Conservation (phyloP, 2,329 filamentous ascomycete genomes). For the Thermoascus crustaceus region DNA sequence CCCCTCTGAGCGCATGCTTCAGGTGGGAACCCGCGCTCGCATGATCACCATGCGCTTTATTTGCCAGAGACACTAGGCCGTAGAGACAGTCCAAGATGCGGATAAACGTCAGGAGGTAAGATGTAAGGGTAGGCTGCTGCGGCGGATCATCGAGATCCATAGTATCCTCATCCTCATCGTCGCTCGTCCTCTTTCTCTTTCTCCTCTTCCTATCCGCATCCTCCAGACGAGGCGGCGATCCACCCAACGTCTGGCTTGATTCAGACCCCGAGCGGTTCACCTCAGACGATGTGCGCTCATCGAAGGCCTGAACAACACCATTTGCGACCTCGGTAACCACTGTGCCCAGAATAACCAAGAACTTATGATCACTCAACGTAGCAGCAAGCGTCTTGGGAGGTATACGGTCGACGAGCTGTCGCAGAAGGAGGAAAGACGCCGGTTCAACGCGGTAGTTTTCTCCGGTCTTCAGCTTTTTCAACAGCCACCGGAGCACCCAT, state of each 20-base stretch:
- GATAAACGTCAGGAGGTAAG: conserved; percentile 27
- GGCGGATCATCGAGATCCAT: conserved; percentile 25
- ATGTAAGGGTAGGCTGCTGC: conserved; percentile 21
- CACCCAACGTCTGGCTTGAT: conserved; percentile 26
- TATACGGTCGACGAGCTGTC: conserved; percentile 60
- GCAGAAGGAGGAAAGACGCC: conserved; percentile 47
- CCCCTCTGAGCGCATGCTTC: conserved; percentile 30
- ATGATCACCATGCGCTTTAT: conserved; percentile 18
- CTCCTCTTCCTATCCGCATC: conserved; percentile 20
- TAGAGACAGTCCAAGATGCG: conserved; percentile 28
- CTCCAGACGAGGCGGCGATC: conserved; percentile 16
- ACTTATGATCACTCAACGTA: conserved; percentile 61
- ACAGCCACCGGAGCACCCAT: conserved; percentile 59
- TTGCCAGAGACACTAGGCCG: conserved; percentile 21
- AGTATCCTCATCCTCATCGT: conserved; percentile 12
- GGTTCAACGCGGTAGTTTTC: conserved; percentile 36
- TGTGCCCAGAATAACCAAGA: conserved; percentile 58
- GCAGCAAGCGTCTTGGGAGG: conserved; percentile 62
- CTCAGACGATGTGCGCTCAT: conserved; percentile 14
- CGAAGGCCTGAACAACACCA: conserved; percentile 19
- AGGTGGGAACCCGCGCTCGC: conserved; percentile 31
- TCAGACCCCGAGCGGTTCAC: conserved; percentile 24
- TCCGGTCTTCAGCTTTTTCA: conserved; percentile 49
- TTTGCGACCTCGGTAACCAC: conserved; percentile 51
- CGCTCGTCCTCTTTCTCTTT: conserved; percentile 30